Percentiles rank a stretch among this genome's conserved stretches.
These are phyloP conservation scores for Ogataea neopini DNA, from an alignment of 805 yeast species.

Conservation along the genomic window DNA sequence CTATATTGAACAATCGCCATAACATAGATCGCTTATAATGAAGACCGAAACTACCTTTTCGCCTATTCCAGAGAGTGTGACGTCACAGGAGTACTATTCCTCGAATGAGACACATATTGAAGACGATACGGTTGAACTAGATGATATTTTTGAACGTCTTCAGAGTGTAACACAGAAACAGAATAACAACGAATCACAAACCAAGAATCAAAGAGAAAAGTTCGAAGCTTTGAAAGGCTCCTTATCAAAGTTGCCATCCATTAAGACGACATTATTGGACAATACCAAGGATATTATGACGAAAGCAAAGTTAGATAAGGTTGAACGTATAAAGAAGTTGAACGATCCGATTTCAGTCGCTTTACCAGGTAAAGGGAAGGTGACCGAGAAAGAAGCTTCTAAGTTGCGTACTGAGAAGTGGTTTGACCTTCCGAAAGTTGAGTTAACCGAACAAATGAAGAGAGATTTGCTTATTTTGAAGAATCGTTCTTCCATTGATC, in stretches of 20 bases:
- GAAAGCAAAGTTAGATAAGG: constrained; percentile 12
- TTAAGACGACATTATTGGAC: constrained; percentile 40
- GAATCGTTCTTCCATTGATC: constrained; percentile 90
- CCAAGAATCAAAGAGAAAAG: constrained; percentile 34
- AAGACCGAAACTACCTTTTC: constrained; percentile 14
- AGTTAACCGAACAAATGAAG: constrained; percentile 67
- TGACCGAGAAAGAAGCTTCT: constrained; percentile 43
- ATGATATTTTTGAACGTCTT: constrained; percentile 38
- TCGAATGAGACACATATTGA: constrained; percentile 13
- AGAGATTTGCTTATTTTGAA: constrained; percentile 78
- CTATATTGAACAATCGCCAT: too few relatives aligned
- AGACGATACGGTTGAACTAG: constrained; percentile 23
- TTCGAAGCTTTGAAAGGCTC: constrained; percentile 33
- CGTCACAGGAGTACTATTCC: constrained; percentile 16
- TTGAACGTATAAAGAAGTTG: constrained; percentile 20
- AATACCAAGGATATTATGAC: constrained; percentile 29
- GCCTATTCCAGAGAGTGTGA: constrained; percentile 21
- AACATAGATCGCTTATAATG: too few relatives aligned
- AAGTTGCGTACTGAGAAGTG: constrained; percentile 46
- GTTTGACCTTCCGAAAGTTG: constrained; percentile 80
- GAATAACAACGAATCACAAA: constrained; percentile 3
- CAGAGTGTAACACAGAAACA: constrained; percentile 13
- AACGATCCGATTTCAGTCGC: constrained; percentile 45
- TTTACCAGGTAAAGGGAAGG: constrained; percentile 24
- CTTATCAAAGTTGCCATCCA: constrained; percentile 35